Percentiles rank a stretch among this genome's conserved stretches.
phyloP scores from a whole-genome alignment of 345 rosid species.

The Aquilaria malaccensis region DNA sequence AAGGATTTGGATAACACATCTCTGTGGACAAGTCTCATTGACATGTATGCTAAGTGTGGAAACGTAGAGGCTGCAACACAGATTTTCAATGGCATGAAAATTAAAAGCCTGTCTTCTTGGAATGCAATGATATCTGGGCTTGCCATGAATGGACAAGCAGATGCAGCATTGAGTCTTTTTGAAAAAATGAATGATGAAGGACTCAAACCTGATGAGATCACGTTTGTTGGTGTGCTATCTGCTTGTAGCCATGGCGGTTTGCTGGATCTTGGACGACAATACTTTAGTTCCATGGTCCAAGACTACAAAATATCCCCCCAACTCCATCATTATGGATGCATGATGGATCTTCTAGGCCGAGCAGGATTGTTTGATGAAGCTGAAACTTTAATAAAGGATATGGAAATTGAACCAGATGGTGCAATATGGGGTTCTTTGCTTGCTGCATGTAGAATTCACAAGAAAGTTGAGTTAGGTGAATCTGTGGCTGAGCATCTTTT shows the following conservation, averaged over 20 bases:
- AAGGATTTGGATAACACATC: slow-evolving; percentile 16
- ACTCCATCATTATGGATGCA: slow-evolving; percentile 66
- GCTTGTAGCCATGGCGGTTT: slow-evolving; percentile 72
- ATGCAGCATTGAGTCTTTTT: slow-evolving; percentile 42
- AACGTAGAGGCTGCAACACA: slow-evolving; percentile 38
- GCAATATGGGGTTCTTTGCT: slow-evolving; percentile 78
- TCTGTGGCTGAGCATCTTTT: slow-evolving; percentile 39
- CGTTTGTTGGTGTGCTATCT: slow-evolving; percentile 61
- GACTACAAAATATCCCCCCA: slow-evolving; percentile 49
- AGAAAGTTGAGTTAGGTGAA: slow-evolving; percentile 48
- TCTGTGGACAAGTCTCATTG: slow-evolving; percentile 50
- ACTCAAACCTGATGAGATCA: slow-evolving; percentile 54
- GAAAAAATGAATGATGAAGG: slow-evolving; percentile 42
- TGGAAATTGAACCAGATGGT: slow-evolving; percentile 61
- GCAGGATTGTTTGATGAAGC: slow-evolving; percentile 62
- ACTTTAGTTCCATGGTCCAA: slow-evolving; percentile 43
- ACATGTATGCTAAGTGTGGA: slow-evolving; percentile 67
- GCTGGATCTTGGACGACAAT: slow-evolving; percentile 45
- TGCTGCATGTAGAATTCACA: slow-evolving; percentile 56
- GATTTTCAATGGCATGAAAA: slow-evolving; percentile 29
- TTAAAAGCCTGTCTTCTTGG: slow-evolving; percentile 46
- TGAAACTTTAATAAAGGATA: slow-evolving; percentile 33
- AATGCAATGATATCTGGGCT: slow-evolving; percentile 69
- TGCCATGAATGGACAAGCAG: slow-evolving; percentile 52
- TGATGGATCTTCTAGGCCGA: slow-evolving; percentile 68